Conservation (phyloP, 2,329 filamentous ascomycete species). For the Colletotrichum orchidophilum region DNA sequence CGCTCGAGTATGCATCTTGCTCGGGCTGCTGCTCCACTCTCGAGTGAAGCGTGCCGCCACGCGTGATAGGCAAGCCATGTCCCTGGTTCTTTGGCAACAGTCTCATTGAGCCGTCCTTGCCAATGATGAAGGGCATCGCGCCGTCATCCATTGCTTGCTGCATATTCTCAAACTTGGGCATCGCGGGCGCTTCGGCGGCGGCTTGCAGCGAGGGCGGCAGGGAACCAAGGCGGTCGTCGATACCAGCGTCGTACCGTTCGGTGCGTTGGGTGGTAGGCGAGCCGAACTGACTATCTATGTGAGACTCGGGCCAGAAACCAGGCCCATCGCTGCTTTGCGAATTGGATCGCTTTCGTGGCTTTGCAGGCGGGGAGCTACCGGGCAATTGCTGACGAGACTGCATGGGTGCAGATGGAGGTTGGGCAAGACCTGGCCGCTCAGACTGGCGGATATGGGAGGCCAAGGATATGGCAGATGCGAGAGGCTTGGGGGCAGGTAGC, state of each 20-base stretch:
- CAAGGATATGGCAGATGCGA: constrained; percentile 39
- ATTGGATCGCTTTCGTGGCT: constrained; percentile 34
- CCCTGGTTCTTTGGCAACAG: constrained; percentile 39
- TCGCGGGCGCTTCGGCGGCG: not conserved
- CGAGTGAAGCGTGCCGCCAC: constrained; percentile 33
- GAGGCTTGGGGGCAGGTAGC: constrained; percentile 45
- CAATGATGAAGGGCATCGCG: constrained; percentile 43
- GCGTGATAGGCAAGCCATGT: constrained; percentile 36
- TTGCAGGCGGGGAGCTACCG: constrained; percentile 35
- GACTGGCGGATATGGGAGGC: constrained; percentile 40
- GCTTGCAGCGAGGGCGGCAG: constrained; percentile 3
- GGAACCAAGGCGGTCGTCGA: constrained; percentile 22
- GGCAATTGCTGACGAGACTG: constrained; percentile 36
- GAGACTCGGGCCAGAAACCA: constrained; percentile 31
- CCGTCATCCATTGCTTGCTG: constrained; percentile 24
- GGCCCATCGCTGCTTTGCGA: constrained; percentile 41
- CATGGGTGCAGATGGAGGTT: constrained; percentile 23
- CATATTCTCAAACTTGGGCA: not conserved
- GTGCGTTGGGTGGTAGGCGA: constrained; percentile 30
- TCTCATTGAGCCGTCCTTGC: constrained; percentile 49
- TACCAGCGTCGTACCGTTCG: constrained; percentile 23
- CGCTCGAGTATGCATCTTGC: constrained; percentile 4
- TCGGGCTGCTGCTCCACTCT: constrained; percentile 36
- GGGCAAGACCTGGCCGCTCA: constrained; percentile 37
- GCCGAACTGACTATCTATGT: constrained; percentile 29